Base-by-base conservation (phyloP, 2,329 filamentous ascomycete genomes). In the Sporothrix mexicana region DNA sequence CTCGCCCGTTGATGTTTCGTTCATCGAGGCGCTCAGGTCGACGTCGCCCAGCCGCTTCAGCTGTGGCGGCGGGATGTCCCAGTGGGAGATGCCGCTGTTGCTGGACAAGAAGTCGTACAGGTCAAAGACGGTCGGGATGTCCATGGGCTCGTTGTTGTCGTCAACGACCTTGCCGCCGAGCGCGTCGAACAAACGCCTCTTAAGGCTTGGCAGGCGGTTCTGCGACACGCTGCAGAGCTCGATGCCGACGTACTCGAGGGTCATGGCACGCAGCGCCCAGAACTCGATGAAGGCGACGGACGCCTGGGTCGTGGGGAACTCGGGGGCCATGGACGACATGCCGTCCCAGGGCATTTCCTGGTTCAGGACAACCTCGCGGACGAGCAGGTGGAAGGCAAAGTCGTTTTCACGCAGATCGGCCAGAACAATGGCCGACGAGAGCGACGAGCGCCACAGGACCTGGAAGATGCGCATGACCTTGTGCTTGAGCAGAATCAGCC, bases 31-130 rank as follows among this genome's bases (percentile, higher is more conserved):
- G 3, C 87, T 85, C 66, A 97, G 82, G 76, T 95, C 90, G 30
- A 97, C 80, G 57, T 90, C 90, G 20, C 84, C 83, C 74, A 95
- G 91, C 74, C 88, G 88, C 55, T 84, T 82, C 23, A 92, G 83
- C 5, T 84, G 80, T 2, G 90, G 89, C 2, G 87, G 80, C 1
- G 86, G 79, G 4, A 83, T 80, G 30, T 83, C 80, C 83, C 88
- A 89, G n/a, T 84, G 78, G 4, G 81, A 83, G 55, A 86, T 85
- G n/a, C 85, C 79, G 17, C 81, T 84, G 62, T 86, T 85, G 23
- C 85, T 79, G 1, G 87, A 81, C 74, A 96, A 88, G 78, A 98
- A 98, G 81, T 99, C 96, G 77, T 97, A 96, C 25, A 98, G 86
- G 76, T 98, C 94, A 78, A 98, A 97, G 7, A 98, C 88, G 3